Evolutionary conservation across 305 asterid genomes (phyloP).

Genomic region (Fraxinus angustifolia): DNA sequence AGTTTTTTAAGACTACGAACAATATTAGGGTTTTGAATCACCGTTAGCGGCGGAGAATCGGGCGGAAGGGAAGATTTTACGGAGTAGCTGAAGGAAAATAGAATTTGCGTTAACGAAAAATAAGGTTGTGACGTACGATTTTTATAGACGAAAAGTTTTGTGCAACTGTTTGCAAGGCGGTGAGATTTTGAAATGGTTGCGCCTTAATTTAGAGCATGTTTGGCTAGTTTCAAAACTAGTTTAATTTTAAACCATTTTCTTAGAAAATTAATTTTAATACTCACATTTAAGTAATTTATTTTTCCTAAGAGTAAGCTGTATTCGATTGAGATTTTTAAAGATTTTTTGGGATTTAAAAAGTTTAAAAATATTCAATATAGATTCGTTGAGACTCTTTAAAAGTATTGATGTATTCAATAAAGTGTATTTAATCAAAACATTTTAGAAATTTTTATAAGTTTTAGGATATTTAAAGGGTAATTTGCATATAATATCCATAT

Average conservation of each 20-base stretch:
- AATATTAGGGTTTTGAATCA: neutral
- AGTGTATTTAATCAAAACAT: no score
- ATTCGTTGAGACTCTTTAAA: no score
- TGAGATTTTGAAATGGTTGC: neutral
- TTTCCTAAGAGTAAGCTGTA: neutral
- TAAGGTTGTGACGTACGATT: neutral
- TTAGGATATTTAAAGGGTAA: no score
- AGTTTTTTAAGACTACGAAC: neutral
- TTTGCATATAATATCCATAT: no score
- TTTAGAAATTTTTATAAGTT: no score
- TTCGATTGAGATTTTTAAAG: no score
- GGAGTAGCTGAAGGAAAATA: neutral
- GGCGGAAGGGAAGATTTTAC: neutral
- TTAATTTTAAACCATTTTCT: neutral
- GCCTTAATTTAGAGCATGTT: neutral
- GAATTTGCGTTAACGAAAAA: neutral
- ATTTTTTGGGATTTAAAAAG: no score
- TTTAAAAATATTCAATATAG: no score
- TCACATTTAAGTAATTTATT: neutral
- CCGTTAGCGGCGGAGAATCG: neutral
- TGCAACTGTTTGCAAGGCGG: neutral
- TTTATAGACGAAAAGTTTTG: neutral
- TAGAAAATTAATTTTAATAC: neutral
- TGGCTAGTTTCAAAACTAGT: neutral
- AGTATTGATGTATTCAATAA: no score